Conservation (phyloP, 176 grass and related monocot genomes). For the Cymbopogon citratus region DNA sequence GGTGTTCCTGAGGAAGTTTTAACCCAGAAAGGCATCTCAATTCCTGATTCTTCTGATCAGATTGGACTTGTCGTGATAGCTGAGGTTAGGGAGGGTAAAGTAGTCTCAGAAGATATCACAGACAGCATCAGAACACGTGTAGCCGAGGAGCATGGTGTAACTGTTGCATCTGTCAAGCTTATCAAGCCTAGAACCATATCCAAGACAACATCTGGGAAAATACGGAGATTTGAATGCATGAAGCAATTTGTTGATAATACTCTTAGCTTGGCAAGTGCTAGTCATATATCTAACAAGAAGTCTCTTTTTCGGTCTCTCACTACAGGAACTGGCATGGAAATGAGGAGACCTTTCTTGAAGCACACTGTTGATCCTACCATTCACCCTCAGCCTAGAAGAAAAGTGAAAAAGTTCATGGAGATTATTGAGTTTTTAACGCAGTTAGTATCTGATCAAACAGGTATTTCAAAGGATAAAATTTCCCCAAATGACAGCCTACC, state of each 20-base stretch:
- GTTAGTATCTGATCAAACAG: slow-evolving; percentile 54
- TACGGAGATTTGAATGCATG: slow-evolving; percentile 67
- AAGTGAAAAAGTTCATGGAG: slow-evolving; percentile 40
- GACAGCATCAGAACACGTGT: slow-evolving; percentile 52
- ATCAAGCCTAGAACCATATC: slow-evolving; percentile 73
- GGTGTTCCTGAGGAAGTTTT: slow-evolving; percentile 64
- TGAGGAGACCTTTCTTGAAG: slow-evolving; percentile 19
- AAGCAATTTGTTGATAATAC: slow-evolving; percentile 59
- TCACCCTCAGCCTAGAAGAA: slow-evolving; percentile 16
- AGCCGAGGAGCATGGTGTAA: slow-evolving; percentile 63
- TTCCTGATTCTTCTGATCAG: slow-evolving; percentile 65
- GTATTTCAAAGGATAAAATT: slow-evolving; percentile 54
- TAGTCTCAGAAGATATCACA: slow-evolving; percentile 36
- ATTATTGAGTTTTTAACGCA: slow-evolving; percentile 51
- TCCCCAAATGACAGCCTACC: slow-evolving; percentile 47
- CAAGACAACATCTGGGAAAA: slow-evolving; percentile 79
- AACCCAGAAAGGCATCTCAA: slow-evolving; percentile 47
- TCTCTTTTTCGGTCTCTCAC: slow-evolving; percentile 59
- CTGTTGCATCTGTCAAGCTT: slow-evolving; percentile 57
- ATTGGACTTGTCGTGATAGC: slow-evolving; percentile 73
- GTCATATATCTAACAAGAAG: slow-evolving; percentile 30
- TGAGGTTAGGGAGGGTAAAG: slow-evolving; percentile 61
- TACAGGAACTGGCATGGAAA: slow-evolving; percentile 44
- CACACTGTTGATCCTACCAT: slow-evolving; percentile 12
- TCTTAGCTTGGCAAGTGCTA: slow-evolving; percentile 39